phyloP scores from a whole-genome alignment of 441 rosid genomes.

The Kokia cookei region DNA sequence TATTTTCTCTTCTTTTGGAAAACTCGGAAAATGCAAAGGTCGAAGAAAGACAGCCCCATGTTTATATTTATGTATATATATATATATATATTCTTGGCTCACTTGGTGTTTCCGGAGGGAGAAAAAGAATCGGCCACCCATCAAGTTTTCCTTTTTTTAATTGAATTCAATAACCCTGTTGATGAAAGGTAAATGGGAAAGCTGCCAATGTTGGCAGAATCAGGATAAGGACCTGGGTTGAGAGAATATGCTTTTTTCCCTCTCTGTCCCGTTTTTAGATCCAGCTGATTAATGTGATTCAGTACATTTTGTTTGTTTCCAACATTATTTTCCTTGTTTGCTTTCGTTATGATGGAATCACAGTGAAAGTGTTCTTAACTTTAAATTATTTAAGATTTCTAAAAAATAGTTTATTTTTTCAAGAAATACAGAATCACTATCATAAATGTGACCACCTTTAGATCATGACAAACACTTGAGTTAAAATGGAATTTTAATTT shows the following conservation, averaged over 20 bases:
- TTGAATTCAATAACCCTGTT: background rate
- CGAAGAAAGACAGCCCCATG: background rate
- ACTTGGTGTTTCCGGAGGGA: background rate
- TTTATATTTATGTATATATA: background rate
- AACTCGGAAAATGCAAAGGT: background rate
- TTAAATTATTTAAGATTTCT: background rate
- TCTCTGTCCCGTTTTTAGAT: background rate
- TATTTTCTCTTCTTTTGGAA: background rate
- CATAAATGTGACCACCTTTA: no score
- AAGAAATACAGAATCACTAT: no score
- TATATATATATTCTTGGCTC: background rate
- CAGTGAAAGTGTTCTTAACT: background rate
- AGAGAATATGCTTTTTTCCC: background rate
- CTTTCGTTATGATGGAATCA: background rate
- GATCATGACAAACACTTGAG: no score
- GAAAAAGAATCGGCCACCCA: background rate
- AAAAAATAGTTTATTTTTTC: no score
- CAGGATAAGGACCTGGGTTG: background rate
- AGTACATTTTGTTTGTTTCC: background rate
- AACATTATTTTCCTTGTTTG: background rate
- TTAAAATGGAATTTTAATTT: no score
- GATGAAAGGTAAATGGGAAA: background rate
- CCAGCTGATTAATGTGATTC: background rate
- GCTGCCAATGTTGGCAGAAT: background rate
- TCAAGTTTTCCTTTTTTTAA: background rate